Evolutionary conservation across 1,139 yeast genomes (phyloP).

Genomic region (Lodderomyces margitis): DNA sequence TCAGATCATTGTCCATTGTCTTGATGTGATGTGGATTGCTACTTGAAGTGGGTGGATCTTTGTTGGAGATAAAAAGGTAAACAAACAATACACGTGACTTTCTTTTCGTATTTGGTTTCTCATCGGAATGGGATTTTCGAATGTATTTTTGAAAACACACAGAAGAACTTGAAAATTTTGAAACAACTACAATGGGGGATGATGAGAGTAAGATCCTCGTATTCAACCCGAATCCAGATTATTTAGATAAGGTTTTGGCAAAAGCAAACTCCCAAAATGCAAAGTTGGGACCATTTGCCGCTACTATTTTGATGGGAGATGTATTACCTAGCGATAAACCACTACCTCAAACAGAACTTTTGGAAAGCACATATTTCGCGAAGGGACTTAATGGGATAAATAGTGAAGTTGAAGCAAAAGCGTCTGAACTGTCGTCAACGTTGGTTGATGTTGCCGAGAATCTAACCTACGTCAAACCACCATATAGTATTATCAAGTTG

Average conservation of each 20-base stretch:
- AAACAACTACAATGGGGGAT: neutral
- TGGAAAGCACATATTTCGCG: conserved; percentile 31
- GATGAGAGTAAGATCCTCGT: conserved; percentile 16
- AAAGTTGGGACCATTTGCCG: conserved; percentile 66
- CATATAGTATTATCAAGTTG: conserved; percentile 37
- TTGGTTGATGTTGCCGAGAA: conserved; percentile 21
- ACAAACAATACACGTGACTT: conserved; percentile 3
- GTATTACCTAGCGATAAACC: conserved; percentile 21
- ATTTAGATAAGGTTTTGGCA: conserved; percentile 39
- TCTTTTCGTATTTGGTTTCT: neutral
- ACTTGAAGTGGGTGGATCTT: neutral
- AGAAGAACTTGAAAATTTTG: no score
- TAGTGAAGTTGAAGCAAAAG: conserved; percentile 1
- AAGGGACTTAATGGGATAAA: conserved; percentile 21
- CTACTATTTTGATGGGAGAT: conserved; percentile 53
- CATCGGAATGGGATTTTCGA: no score
- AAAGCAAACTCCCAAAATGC: conserved; percentile 50
- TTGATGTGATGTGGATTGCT: neutral
- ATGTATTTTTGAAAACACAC: no score
- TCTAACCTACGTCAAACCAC: conserved; percentile 20
- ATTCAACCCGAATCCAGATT: conserved; percentile 45
- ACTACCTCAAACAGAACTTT: conserved; percentile 21
- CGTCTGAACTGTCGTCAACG: conserved; percentile 3
- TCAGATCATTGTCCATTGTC: conserved; percentile 9
- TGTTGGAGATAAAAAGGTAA: conserved; percentile 8